These are phyloP conservation scores for Penicillium sp. DNA, from an alignment of 2,329 filamentous ascomycete genomes.

Conservation along the genomic window DNA sequence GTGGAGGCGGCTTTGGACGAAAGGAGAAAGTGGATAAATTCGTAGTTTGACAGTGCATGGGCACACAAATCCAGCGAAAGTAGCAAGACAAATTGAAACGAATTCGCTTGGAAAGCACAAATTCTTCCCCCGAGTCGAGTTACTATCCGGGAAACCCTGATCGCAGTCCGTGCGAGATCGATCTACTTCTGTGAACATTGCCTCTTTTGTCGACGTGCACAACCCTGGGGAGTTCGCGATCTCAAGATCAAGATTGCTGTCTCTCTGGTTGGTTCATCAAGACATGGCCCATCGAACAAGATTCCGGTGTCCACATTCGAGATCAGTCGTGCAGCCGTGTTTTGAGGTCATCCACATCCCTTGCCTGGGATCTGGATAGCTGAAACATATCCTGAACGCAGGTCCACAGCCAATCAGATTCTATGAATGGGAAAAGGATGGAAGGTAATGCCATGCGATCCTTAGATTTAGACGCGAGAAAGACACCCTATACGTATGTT, in stretches of 20 bases:
- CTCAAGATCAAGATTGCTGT: neutral
- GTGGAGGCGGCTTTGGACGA: neutral
- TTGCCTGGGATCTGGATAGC: constrained; percentile 15
- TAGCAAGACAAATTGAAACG: neutral
- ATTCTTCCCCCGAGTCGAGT: neutral
- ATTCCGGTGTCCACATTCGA: constrained; percentile 5
- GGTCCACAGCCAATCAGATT: constrained; percentile 5
- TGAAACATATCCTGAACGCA: constrained; percentile 15
- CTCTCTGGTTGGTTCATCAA: constrained; percentile 14
- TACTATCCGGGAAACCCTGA: neutral
- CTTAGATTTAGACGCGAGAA: neutral
- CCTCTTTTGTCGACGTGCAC: constrained; percentile 3
- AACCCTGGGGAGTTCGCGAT: constrained; percentile 4
- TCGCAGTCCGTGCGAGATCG: neutral
- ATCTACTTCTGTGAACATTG: neutral
- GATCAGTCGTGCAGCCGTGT: constrained; percentile 6
- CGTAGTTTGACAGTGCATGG: neutral
- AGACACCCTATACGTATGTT: too few species aligned
- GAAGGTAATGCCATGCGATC: neutral
- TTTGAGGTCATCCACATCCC: constrained; percentile 6
- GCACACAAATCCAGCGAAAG: neutral
- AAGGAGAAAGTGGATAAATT: neutral
- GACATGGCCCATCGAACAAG: constrained; percentile 12
- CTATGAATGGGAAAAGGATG: neutral
- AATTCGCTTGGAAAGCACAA: neutral